Base-by-base conservation (phyloP, 2,329 filamentous ascomycete genomes). In the Arthrinium phaeospermum region DNA sequence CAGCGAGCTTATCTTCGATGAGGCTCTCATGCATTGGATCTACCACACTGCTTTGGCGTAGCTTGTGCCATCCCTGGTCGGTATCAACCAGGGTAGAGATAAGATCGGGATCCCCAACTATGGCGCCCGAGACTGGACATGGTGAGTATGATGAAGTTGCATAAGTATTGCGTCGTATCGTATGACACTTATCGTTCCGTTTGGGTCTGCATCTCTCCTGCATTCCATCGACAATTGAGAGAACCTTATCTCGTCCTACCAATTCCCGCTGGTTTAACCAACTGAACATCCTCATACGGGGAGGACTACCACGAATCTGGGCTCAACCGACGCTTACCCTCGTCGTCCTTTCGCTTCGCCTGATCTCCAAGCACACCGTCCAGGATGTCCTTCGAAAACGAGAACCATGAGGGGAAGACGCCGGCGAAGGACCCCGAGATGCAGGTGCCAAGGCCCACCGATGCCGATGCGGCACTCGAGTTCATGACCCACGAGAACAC, bases 401-500 rank as follows among this genome's bases (percentile, higher is more conserved):
- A n/a, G 13, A 73, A 74, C 30, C 45, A 49, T 19, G 72, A 73
- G 67, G 72, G 69, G 72, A 27, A 27, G 49, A 51, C 49, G 10
- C 3, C 49, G 49, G 49, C 13, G n/a, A 24, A 24, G 24, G 57
- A 67, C 22, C 57, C 37, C 22, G 57, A 67, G 6, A 41, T 30
- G 16, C 73, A 75, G 49, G 37, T 34, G 45, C 73, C 73, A 64
- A 72, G 73, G 46, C 37, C 49, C 2, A 47, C 70, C 30, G 75
- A 77, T 70, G 75, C 74, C 24, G 76, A 77, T 69, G 76, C 75
- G 24, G 76, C 76, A 7, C 73, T 77, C 16, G 75, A 76, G 27
- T 77, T 77, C 70, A 73, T 77, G 27, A 73, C 75, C 44, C 72
- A 72, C 49, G 75, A 77, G 68, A 71, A 64, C 34, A 72, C 70